phyloP scores from a whole-genome alignment of 306 rosid genomes.

The Macrotyloma uniflorum region DNA sequence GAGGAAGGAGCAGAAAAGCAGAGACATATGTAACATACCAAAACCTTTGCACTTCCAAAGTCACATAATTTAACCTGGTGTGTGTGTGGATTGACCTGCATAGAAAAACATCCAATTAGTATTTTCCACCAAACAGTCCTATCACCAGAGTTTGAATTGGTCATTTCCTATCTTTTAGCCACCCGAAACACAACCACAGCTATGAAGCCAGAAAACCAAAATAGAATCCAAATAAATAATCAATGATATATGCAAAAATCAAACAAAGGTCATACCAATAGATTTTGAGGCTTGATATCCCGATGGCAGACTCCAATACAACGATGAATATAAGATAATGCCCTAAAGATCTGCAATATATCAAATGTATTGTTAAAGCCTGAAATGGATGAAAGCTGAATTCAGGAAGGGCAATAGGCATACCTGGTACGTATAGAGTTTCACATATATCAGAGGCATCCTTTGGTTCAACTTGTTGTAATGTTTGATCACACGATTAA shows the following conservation, averaged over 20 bases:
- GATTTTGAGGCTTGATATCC: constrained; percentile 97
- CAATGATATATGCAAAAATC: background rate
- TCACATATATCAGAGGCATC: constrained; percentile 90
- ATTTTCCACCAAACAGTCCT: constrained; percentile 4
- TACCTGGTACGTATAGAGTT: constrained; percentile 94
- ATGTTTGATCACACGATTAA: constrained; percentile 96
- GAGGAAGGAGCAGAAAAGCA: background rate
- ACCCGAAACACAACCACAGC: constrained; percentile 12
- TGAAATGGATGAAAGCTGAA: constrained; percentile 9
- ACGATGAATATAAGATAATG: constrained; percentile 87
- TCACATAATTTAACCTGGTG: constrained; percentile 97
- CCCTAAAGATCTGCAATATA: constrained; percentile 82
- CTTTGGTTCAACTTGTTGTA: constrained; percentile 96
- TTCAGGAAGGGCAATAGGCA: background rate
- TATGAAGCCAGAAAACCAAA: constrained; percentile 13
- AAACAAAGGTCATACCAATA: constrained; percentile 61
- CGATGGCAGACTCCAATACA: constrained; percentile 98
- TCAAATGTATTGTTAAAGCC: constrained; percentile 28
- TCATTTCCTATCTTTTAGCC: background rate
- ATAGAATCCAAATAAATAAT: background rate
- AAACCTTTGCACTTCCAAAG: constrained; percentile 97
- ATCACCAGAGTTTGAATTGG: constrained; percentile 18
- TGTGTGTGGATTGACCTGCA: constrained; percentile 95
- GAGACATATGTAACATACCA: constrained; percentile 59
- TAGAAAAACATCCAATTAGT: constrained; percentile 9